Base-by-base conservation (phyloP, 2,329 filamentous ascomycete genomes). In the Verticillium dahliae region DNA sequence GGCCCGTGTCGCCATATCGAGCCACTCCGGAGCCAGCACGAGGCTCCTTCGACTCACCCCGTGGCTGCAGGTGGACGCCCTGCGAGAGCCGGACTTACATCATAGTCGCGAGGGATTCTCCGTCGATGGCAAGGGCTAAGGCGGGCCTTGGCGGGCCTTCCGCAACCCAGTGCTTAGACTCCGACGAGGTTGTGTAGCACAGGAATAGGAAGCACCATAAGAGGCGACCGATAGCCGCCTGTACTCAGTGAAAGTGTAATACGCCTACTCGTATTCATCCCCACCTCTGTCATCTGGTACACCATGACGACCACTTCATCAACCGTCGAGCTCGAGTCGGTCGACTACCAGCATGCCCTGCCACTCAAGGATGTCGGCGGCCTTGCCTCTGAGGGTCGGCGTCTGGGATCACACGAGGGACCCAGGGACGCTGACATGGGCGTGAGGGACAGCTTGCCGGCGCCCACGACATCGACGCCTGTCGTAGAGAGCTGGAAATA, bases 401-500 rank as follows among this genome's bases (percentile, higher is more conserved):
- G 58, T 1, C 58, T 64, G 11, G 62, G 62, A 27, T 62, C 60
- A 3, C 27, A 45, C 3, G 55, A 58, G 1, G 62, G 60, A 6
- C 15, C n/a, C 57, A 62, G 54, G 1, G 22, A 15, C 55, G 10
- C 14, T 27, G 55, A 56, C 18, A 18, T 50, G 45, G 22, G 45
- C 10, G 60, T 50, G 45, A 50, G 45, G 6, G 62, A 60, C 6
- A 60, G 62, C 11, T 60, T 63, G n/a, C 62, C 58, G 3, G 58
- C 57, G 2, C 63, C 45, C 18, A 62, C 62, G n/a, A 60, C 59
- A 6, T 60, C 56, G 2, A 18, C 59, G 7, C 38, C 57, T 33
- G 55, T 64, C 7, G 27, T 60, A n/a, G 70, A 82, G 68, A 75
- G 72, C 63, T 82, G 76, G 84, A 85, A 80, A 65, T 72, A 76